Conservation (phyloP, 106 monocot species). For the Dendrobium catenatum region DNA sequence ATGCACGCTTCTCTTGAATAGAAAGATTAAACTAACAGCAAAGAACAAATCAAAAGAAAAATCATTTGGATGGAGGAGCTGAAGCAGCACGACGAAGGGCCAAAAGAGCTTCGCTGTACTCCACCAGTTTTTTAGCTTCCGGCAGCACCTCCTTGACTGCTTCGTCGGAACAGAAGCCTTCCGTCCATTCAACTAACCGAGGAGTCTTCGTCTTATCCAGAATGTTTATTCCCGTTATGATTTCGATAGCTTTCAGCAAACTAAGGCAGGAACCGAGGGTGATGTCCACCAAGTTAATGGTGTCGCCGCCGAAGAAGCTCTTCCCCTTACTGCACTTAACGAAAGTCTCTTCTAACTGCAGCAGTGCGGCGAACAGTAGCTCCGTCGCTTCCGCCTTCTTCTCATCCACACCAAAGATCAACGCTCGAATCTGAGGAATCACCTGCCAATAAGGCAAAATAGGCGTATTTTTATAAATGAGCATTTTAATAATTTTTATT, state of each 20-base stretch:
- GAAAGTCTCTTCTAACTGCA: slow-evolving; percentile 36
- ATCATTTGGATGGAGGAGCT: no score
- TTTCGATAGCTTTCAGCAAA: slow-evolving; percentile 20
- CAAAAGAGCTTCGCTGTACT: background rate
- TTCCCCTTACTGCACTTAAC: slow-evolving; percentile 28
- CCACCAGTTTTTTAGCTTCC: slow-evolving; percentile 23
- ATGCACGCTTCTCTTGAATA: no score
- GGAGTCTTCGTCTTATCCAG: slow-evolving; percentile 29
- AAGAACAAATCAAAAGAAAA: no score
- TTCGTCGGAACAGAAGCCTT: slow-evolving; percentile 21
- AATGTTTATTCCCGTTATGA: slow-evolving; percentile 11
- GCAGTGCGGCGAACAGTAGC: background rate
- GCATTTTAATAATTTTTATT: no score
- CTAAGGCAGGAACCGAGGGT: slow-evolving; percentile 26
- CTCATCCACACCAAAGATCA: slow-evolving; percentile 1
- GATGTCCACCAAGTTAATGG: slow-evolving; percentile 39
- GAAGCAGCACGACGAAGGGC: no score
- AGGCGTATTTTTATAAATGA: no score
- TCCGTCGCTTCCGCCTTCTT: slow-evolving; percentile 1
- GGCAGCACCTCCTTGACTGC: slow-evolving; percentile 32
- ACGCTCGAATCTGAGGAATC: no score
- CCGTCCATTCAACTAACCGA: slow-evolving; percentile 24
- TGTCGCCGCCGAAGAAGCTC: slow-evolving; percentile 39
- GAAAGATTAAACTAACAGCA: no score
- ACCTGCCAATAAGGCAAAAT: background rate